A percentile compares a stretch with the other conserved stretches of the same genome.
phyloP scores from a whole-genome alignment of 2,329 filamentous ascomycete species.

The Stachybotrys echinatus region DNA sequence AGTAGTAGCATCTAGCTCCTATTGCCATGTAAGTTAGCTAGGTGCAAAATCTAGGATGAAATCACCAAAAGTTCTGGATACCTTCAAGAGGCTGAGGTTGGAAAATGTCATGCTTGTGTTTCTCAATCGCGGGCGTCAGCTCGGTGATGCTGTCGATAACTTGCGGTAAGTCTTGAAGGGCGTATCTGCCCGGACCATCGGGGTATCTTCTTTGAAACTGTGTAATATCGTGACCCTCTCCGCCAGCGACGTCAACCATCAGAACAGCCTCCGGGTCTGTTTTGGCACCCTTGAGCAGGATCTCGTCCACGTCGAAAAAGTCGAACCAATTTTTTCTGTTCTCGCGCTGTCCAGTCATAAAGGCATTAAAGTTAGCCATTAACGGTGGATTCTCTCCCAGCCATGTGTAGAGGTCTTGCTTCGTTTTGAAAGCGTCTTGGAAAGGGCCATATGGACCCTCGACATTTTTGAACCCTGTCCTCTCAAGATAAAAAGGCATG shows the following conservation, averaged over 20 bases:
- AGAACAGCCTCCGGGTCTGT: constrained; percentile 12
- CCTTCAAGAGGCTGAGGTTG: constrained; percentile 15
- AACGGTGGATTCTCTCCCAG: not conserved
- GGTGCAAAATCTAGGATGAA: too few relatives aligned
- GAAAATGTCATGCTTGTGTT: constrained; percentile 16
- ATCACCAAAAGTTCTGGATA: constrained; percentile 35
- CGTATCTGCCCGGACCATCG: constrained; percentile 3
- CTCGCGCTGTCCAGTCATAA: constrained; percentile 18
- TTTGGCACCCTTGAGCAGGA: constrained; percentile 12
- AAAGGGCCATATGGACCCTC: not conserved
- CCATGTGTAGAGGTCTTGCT: not conserved
- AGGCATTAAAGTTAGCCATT: constrained; percentile 1
- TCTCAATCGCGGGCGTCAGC: constrained; percentile 4
- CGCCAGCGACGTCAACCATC: constrained; percentile 24
- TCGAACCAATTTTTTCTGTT: constrained; percentile 22
- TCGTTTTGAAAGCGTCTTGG: not conserved
- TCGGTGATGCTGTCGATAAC: constrained; percentile 8
- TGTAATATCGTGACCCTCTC: constrained; percentile 21
- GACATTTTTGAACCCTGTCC: not conserved
- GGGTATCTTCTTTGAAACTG: constrained; percentile 17
- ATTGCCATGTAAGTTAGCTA: not conserved
- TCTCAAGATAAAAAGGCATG: not conserved
- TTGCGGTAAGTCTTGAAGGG: constrained; percentile 18
- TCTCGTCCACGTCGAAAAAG: constrained; percentile 18
- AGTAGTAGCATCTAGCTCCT: constrained; percentile 9